Conservation (phyloP, 257 asterid genomes). For the Prunella vulgaris region DNA sequence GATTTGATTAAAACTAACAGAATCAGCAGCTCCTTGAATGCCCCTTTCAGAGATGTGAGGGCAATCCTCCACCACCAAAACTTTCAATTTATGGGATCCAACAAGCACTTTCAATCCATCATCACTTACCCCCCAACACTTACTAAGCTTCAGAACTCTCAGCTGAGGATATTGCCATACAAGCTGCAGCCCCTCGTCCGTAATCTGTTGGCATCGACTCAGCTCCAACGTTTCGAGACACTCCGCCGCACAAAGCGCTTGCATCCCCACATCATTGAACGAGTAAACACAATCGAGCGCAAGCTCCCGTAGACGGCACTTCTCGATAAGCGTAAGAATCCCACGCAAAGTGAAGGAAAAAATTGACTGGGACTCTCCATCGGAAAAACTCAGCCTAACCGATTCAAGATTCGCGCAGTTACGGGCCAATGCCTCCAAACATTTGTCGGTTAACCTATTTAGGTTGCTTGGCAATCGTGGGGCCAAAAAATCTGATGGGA, state of each 20-base stretch:
- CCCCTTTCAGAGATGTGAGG: slow-evolving; percentile 77
- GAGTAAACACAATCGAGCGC: slow-evolving; percentile 60
- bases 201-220: slow-evolving; percentile 72
- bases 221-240: slow-evolving; percentile 58
- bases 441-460: slow-evolving; percentile 57
- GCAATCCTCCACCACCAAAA: slow-evolving; percentile 66
- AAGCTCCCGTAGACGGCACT: slow-evolving; percentile 67
- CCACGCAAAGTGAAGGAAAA: slow-evolving; percentile 60
- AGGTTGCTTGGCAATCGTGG: slow-evolving; percentile 60
- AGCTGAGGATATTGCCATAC: slow-evolving; percentile 43
- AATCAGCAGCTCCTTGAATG: slow-evolving; percentile 56
- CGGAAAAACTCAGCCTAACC: slow-evolving; percentile 53
- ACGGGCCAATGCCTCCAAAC: slow-evolving; percentile 55
- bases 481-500: slow-evolving; percentile 61
- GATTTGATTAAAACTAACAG: slow-evolving; percentile 52
- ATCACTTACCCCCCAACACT: slow-evolving; percentile 68
- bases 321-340: slow-evolving; percentile 48
- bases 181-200: slow-evolving; percentile 70
- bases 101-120: slow-evolving; percentile 63
- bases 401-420: slow-evolving; percentile 57
- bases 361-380: slow-evolving; percentile 55
- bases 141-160: slow-evolving; percentile 48
- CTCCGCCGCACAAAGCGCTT: slow-evolving; percentile 56
- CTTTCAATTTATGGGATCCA: slow-evolving; percentile 44
- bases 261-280: slow-evolving; percentile 69